Evolutionary conservation across 768 basidiomycete species (phyloP), one percentile per base, ranked within the genome.

Genomic region (Lactifluus pinguis): DNA sequence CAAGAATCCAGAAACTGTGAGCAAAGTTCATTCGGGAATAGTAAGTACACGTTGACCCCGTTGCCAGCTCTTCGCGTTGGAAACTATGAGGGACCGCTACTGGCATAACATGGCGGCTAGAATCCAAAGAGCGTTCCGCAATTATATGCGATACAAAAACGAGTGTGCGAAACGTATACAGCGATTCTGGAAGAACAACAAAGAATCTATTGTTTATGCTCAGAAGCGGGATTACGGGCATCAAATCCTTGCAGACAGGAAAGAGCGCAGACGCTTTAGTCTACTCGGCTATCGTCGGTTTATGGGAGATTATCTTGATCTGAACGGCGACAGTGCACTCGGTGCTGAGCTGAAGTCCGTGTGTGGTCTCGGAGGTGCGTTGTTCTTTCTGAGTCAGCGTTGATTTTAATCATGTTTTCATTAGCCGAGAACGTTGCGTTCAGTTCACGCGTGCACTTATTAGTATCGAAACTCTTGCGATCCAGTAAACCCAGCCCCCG

Each of bases 21-120:
- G 84, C 70, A 13, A 45, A 41, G 19, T 7, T 49, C 10, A 32
- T 9, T 19, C 54, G 56, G 6, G 51, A 38, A 36, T 60, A 50
- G n/a, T 25, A 25, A 25, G 25, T 6, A 36, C 19, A 52, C 21
- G n/a, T 59, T 56, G 49, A 66, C 29, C 44, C 4, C 6, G 25
- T 17, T 53, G 53, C 7, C 59, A 98, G 92, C 83, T 99, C 21
- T 99, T 99, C 72, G 97, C 95, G 13, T 77, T 99, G 59, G 97
- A 99, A 76, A 95, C 92, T 7, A 98, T 98, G 92, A 86, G 97
- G 54, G 97, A 99, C 71, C 85, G 90, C 55, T 99, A 98, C 73
- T 99, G 97, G 97, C 97, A 99, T 73, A 98, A 98, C 73, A 99
- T 99, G 97, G 97, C 97, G 0, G 83, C 76, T 29, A 87, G 97